phyloP scores from a whole-genome alignment of 306 rosid species.

The Boehmeria nivea region DNA sequence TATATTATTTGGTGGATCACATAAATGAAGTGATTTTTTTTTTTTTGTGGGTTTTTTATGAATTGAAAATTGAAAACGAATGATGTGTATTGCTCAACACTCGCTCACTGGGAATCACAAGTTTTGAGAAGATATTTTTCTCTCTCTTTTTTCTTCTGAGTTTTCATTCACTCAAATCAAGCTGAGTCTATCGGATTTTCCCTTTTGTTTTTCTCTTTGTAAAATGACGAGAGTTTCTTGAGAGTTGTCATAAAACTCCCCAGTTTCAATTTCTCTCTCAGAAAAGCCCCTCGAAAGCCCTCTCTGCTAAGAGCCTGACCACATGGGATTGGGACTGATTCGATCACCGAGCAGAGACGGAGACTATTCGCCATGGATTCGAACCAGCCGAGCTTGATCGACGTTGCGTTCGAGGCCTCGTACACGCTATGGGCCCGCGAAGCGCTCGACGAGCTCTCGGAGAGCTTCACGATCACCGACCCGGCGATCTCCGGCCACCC shows the following conservation, averaged over 20 bases:
- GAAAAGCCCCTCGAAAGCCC: no score
- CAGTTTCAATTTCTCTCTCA: no score
- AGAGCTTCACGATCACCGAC: constrained; percentile 71
- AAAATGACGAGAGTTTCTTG: neutral
- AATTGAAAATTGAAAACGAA: constrained; percentile 4
- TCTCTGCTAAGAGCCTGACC: constrained; percentile 12
- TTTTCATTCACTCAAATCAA: neutral
- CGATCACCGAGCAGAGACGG: constrained; percentile 28
- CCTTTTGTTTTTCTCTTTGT: constrained; percentile 1
- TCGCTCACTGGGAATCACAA: constrained; percentile 16
- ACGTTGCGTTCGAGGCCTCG: constrained; percentile 39
- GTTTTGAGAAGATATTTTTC: constrained; percentile 29
- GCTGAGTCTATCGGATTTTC: neutral
- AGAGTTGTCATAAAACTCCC: no score
- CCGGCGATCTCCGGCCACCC: constrained; percentile 77
- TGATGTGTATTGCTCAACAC: constrained; percentile 29
- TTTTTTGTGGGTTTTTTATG: neutral
- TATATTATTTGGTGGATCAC: no score
- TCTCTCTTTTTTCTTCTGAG: neutral
- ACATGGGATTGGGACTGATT: constrained; percentile 85
- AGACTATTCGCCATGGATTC: constrained; percentile 9
- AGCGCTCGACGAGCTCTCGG: constrained; percentile 57
- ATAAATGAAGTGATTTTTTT: no score
- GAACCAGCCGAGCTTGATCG: constrained; percentile 29
- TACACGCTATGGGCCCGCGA: constrained; percentile 58